These are phyloP conservation scores for Cyberlindnera sargentensis DNA, from an alignment of 805 yeast species.

Conservation along the genomic window DNA sequence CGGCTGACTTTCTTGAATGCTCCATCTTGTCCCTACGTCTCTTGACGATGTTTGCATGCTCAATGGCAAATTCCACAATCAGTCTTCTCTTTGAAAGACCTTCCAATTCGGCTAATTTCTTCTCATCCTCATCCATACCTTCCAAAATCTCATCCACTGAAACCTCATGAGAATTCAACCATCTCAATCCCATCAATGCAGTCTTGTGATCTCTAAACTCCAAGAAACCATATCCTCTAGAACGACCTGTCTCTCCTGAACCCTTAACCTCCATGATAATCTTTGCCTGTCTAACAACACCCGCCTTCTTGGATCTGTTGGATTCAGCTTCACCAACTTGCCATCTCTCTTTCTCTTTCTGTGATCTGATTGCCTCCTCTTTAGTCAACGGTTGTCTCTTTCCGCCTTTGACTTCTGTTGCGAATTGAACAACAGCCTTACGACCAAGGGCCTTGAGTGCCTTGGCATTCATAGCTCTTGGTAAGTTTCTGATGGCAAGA, in stretches of 20 bases:
- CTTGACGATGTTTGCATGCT: slow-evolving; percentile 88
- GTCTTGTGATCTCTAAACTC: slow-evolving; percentile 88
- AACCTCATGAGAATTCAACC: slow-evolving; percentile 93
- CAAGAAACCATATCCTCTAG: slow-evolving; percentile 94
- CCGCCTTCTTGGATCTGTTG: slow-evolving; percentile 67
- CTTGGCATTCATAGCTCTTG: slow-evolving; percentile 85
- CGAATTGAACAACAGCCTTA: slow-evolving; percentile 90
- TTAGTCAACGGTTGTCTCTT: slow-evolving; percentile 79
- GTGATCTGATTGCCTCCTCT: slow-evolving; percentile 81
- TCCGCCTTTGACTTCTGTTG: slow-evolving; percentile 73
- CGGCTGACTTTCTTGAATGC: slow-evolving; percentile 31
- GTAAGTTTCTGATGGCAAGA: slow-evolving; percentile 89
- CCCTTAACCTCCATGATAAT: slow-evolving; percentile 90
- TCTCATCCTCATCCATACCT: slow-evolving; percentile 66
- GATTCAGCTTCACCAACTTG: slow-evolving; percentile 37
- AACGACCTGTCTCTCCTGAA: slow-evolving; percentile 78
- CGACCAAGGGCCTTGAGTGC: slow-evolving; percentile 88
- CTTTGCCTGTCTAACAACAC: slow-evolving; percentile 91
- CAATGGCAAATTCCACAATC: slow-evolving; percentile 93
- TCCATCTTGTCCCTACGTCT: slow-evolving; percentile 71
- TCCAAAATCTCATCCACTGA: slow-evolving; percentile 59
- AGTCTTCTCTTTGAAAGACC: slow-evolving; percentile 57
- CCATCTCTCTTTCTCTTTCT: slow-evolving; percentile 48
- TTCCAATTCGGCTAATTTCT: slow-evolving; percentile 46
- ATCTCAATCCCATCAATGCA: slow-evolving; percentile 93